phyloP scores from a whole-genome alignment of 1,284 basidiomycete species.

The Apiotrichum laibachii region DNA sequence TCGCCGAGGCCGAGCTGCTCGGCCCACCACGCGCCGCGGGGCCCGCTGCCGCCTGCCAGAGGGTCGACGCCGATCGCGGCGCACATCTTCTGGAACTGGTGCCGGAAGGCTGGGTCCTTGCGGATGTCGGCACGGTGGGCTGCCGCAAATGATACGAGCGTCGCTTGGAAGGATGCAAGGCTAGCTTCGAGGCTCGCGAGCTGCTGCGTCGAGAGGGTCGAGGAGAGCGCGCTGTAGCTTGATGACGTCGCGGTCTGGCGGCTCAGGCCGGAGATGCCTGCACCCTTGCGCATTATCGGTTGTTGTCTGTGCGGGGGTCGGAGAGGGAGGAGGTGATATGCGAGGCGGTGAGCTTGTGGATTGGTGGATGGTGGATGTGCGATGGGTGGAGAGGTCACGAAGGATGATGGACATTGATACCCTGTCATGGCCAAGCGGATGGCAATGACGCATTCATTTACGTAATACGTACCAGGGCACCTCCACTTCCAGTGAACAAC shows the following conservation, averaged over 20 bases:
- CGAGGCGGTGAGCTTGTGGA: too few species aligned
- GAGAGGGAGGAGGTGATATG: not conserved
- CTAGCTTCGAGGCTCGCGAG: slow-evolving; percentile 67
- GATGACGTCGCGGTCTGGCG: slow-evolving; percentile 49
- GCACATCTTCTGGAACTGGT: slow-evolving; percentile 96
- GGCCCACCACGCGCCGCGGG: slow-evolving; percentile 64
- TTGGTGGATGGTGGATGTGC: too few species aligned
- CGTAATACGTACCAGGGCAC: too few species aligned
- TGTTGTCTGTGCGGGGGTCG: too few species aligned
- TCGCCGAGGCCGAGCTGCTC: slow-evolving; percentile 82
- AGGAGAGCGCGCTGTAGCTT: slow-evolving; percentile 75
- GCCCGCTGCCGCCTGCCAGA: slow-evolving; percentile 60
- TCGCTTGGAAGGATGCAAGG: slow-evolving; percentile 76
- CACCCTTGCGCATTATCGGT: slow-evolving; percentile 56
- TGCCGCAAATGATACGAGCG: slow-evolving; percentile 75
- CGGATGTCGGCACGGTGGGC: slow-evolving; percentile 82
- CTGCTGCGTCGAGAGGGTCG: slow-evolving; percentile 71
- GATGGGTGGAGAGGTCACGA: too few species aligned
- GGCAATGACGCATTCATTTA: too few species aligned
- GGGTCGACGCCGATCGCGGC: slow-evolving; percentile 92
- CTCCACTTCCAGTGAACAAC: too few species aligned
- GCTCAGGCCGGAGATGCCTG: slow-evolving; percentile 55
- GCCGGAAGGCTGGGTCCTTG: slow-evolving; percentile 79
- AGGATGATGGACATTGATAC: too few species aligned
- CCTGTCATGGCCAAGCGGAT: too few species aligned